Evolutionary conservation across 768 basidiomycete species (phyloP).

Genomic region (Leucocoprinus birnbaumii): DNA sequence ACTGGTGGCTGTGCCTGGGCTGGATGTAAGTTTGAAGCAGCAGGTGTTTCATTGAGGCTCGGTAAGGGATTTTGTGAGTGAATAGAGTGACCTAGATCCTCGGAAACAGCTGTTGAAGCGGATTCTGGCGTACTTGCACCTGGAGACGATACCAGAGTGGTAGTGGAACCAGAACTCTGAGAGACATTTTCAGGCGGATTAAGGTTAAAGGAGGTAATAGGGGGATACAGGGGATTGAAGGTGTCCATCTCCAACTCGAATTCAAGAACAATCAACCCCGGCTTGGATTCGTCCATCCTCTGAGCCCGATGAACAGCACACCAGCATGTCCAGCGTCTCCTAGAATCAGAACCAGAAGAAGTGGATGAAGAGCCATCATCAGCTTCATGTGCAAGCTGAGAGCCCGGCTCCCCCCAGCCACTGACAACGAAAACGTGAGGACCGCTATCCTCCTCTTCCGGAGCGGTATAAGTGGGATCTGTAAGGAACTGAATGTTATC

Average conservation of each 20-base stretch:
- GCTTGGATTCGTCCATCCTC: constrained; percentile 7
- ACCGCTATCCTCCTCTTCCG: constrained; percentile 39
- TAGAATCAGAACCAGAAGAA: not conserved
- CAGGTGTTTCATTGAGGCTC: constrained; percentile 1
- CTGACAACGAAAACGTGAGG: constrained; percentile 68
- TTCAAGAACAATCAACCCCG: constrained; percentile 62
- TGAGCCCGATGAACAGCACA: constrained; percentile 59
- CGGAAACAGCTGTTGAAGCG: constrained; percentile 4
- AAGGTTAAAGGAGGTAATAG: constrained; percentile 12
- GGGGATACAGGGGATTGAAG: constrained; percentile 69
- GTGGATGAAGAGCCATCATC: constrained; percentile 25
- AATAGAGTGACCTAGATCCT: constrained; percentile 5
- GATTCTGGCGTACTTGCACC: not conserved
- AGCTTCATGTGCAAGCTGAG: constrained; percentile 23
- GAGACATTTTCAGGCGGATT: not conserved
- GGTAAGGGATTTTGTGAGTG: no score
- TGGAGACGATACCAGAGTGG: constrained; percentile 5
- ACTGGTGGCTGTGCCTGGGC: not conserved
- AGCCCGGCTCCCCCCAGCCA: constrained; percentile 70
- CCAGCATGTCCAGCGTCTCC: constrained; percentile 65
- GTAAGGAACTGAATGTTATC: constrained; percentile 71
- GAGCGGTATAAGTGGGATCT: constrained; percentile 36
- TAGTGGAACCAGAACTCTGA: not conserved
- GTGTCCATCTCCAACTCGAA: constrained; percentile 74
- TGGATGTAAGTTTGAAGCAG: constrained; percentile 9